phyloP scores from a whole-genome alignment of 2,329 filamentous ascomycete genomes.

The Grosmannia clavigera region DNA sequence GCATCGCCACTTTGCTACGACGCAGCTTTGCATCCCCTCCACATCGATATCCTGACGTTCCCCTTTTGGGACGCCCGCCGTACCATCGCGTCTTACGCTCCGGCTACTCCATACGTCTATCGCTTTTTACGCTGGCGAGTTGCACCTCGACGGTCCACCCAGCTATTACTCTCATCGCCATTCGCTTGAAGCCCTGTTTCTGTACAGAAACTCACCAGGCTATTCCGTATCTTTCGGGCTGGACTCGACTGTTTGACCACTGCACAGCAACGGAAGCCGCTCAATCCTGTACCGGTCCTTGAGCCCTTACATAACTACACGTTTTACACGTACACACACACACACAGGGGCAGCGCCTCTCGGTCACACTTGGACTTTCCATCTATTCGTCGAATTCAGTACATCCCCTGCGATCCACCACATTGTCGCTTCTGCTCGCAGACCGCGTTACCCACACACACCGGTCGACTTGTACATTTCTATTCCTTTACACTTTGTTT shows the following conservation, averaged over 20 bases:
- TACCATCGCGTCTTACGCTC: neutral
- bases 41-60: neutral
- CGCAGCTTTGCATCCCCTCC: neutral
- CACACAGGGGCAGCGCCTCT: constrained; percentile 13
- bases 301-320: neutral
- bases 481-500: neutral
- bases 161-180: neutral
- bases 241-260: constrained; percentile 16
- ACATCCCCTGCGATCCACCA: neutral
- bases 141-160: constrained; percentile 15
- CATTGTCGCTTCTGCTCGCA: neutral
- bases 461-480: neutral
- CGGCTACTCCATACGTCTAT: neutral
- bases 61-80: neutral
- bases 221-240: constrained; percentile 18
- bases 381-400: neutral
- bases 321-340: constrained; percentile 3
- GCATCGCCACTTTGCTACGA: neutral
- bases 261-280: neutral
- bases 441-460: neutral
- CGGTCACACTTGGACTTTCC: neutral
- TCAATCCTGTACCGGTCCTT: too few relatives aligned
- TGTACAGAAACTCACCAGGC: neutral
- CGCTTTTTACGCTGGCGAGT: constrained; percentile 8
- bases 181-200: constrained; percentile 17